Conservation (phyloP, 805 yeast species). For the Teunomyces stri region DNA sequence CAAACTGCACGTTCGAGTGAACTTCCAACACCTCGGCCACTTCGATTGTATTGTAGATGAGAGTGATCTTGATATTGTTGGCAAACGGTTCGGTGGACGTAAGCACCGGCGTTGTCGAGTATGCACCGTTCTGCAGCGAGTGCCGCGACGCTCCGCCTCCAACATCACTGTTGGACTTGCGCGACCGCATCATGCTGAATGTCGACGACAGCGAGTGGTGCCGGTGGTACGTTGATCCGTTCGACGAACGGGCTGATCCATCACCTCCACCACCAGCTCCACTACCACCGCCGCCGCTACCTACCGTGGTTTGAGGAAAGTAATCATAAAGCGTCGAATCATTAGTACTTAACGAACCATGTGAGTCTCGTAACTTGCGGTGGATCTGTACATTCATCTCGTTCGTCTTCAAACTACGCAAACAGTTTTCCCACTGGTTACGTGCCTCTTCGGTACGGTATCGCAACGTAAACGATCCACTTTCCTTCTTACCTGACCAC, state of each 20-base stretch:
- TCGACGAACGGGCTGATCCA: slow-evolving; percentile 22
- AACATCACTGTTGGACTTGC: slow-evolving; percentile 18
- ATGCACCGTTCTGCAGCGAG: background rate
- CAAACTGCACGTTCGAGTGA: slow-evolving; percentile 26
- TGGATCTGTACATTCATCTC: slow-evolving; percentile 41
- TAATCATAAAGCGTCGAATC: slow-evolving; percentile 24
- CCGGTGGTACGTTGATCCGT: slow-evolving; percentile 31
- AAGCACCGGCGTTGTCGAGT: slow-evolving; percentile 3
- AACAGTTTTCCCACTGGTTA: slow-evolving; percentile 75
- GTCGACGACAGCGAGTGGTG: slow-evolving; percentile 44
- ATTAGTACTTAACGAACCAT: slow-evolving; percentile 23
- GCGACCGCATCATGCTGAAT: slow-evolving; percentile 42
- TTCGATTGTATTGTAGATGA: slow-evolving; percentile 33
- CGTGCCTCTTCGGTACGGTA: slow-evolving; percentile 82
- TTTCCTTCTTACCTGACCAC: slow-evolving; percentile 85
- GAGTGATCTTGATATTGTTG: slow-evolving; percentile 19
- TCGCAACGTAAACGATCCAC: slow-evolving; percentile 79
- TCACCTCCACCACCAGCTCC: background rate
- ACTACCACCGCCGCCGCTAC: too few relatives aligned
- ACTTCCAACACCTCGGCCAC: slow-evolving; percentile 28
- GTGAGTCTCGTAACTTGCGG: slow-evolving; percentile 35
- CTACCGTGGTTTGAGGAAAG: background rate
- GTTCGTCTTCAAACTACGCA: slow-evolving; percentile 46
- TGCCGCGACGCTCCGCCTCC: slow-evolving; percentile 1
- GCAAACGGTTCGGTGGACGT: slow-evolving; percentile 6